Evolutionary conservation across 345 rosid genomes (phyloP).

Genomic region (Melaleuca quinquenervia): DNA sequence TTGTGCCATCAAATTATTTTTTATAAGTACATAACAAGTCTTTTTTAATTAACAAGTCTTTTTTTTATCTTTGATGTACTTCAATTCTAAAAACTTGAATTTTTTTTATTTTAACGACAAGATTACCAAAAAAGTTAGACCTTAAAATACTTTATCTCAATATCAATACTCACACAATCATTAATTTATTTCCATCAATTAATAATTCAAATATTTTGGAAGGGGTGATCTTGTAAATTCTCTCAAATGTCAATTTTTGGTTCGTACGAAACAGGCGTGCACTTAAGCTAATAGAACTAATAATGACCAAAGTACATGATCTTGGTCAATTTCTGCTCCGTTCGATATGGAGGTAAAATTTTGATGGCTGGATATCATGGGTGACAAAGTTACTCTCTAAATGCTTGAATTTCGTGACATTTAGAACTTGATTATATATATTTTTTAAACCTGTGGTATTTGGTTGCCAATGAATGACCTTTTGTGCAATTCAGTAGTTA

Average conservation of each 20-base stretch:
- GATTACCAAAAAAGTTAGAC: background rate
- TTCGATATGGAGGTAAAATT: background rate
- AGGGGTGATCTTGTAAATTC: background rate
- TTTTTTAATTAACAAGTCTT: background rate
- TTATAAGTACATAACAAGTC: background rate
- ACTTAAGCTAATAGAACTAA: background rate
- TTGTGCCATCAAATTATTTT: fast-evolving
- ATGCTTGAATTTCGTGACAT: fast-evolving
- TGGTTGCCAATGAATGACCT: no score
- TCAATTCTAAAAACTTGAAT: background rate
- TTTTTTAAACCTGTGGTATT: no score
- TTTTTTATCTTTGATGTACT: background rate
- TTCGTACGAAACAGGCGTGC: background rate
- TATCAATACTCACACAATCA: background rate
- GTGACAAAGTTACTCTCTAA: fast-evolving
- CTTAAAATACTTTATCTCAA: background rate
- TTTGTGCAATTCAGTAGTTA: no score
- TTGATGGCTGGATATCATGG: fast-evolving
- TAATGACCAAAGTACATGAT: background rate
- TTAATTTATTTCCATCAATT: background rate
- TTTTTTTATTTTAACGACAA: background rate
- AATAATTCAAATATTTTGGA: background rate
- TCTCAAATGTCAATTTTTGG: background rate
- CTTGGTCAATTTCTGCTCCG: background rate
- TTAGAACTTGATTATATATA: background rate